Percentiles rank a stretch among this genome's conserved stretches.
These are phyloP conservation scores for Effrenium voratum DNA, from an alignment of 73 alveolate genomes.

Conservation along the genomic window DNA sequence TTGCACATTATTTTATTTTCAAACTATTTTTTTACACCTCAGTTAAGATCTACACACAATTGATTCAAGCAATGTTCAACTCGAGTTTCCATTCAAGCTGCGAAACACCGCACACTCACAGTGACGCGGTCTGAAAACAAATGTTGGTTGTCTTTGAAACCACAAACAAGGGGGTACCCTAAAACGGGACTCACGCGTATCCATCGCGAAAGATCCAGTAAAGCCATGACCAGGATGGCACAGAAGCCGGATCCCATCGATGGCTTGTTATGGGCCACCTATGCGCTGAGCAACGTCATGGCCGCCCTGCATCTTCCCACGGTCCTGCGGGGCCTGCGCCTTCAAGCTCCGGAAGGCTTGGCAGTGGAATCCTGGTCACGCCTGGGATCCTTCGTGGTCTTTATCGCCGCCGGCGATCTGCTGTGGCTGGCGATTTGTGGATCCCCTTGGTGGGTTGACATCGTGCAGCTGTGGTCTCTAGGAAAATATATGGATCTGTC, in stretches of 20 bases:
- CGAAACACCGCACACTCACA: too few species aligned
- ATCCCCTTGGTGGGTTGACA: conserved; percentile 34
- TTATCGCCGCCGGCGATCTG: neutral
- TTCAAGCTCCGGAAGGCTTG: too few species aligned
- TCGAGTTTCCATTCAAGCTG: too few species aligned
- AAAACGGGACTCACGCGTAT: too few species aligned
- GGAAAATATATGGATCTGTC: too few species aligned
- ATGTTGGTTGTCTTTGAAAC: too few species aligned
- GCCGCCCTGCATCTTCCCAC: conserved; percentile 34
- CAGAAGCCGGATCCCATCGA: neutral
- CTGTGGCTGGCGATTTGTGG: conserved; percentile 48
- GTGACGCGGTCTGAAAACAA: too few species aligned
- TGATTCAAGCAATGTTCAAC: too few species aligned
- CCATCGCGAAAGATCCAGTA: neutral
- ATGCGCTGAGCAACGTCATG: conserved; percentile 19
- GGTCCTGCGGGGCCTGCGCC: conserved; percentile 41
- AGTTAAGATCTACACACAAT: too few species aligned
- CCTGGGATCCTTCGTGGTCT: conserved; percentile 23
- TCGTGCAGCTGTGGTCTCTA: conserved; percentile 20
- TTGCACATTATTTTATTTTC: too few species aligned
- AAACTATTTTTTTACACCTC: too few species aligned
- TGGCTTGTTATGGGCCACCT: conserved; percentile 5
- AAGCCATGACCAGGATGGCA: conserved; percentile 2
- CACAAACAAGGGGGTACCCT: too few species aligned
- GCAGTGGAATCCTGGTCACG: neutral